Base-by-base conservation (phyloP, 1,139 yeast species). In the Suhomyces wounanorum region DNA sequence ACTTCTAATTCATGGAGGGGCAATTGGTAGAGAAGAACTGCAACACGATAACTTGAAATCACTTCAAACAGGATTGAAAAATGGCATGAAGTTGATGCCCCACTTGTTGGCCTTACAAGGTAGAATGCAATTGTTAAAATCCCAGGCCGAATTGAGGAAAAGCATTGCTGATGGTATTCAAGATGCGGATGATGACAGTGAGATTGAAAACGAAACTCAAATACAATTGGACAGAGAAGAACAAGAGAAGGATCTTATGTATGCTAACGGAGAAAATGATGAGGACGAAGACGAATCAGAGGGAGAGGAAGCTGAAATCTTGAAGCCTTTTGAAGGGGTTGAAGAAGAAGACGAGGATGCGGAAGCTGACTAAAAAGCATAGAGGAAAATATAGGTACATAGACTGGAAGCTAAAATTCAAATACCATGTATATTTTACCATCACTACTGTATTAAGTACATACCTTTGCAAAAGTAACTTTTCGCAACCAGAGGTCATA, bases 221-320 rank as follows among this genome's bases (percentile, higher is more conserved):
- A 28, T 51, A 23, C 53, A 31, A 54, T 53, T 21, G 60, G 60
- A 38, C 59, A 58, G 38, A 58, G 61, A 43, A 60, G 62, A 45
- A 54, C 64, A 25, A 50, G 51, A 37, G 55, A 53, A 30, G 67
- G 62, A 57, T 33, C 57, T 75, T 21, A 62, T 68, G 28, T 69
- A 65, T 41, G 79, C 73, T 28, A 73, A 74, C 53, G 80, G 79
- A n/a, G 81, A 77, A 52, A 69, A 69, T 53, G 79, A 75, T 50
- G 77, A 72, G 43, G 54, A 50, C 23, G 57, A 55, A 14, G 61
- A 48, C 9, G 56, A 54, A n/a, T 55, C 43, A 13, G 57, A 46
- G n/a, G 58, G 51, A 31, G 46, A 33, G 17, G 52, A 50, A 38
- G 47, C 21, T 4, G 43, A 40, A 38, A 31, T 45, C 11, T 49